Conservation (phyloP, 257 asterid genomes). For the Mitragyna speciosa region DNA sequence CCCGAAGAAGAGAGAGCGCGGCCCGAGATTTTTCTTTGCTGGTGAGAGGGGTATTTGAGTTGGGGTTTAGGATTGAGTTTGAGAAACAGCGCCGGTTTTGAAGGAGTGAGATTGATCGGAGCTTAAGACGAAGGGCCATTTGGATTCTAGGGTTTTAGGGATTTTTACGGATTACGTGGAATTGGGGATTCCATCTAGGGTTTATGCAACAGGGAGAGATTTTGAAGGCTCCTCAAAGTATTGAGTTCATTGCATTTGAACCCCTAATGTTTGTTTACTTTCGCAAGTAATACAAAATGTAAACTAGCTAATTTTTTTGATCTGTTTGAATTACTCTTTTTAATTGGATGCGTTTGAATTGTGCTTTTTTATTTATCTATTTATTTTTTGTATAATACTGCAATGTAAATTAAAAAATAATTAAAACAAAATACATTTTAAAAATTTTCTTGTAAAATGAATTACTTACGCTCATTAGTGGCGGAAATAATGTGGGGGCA, state of each 20-base stretch:
- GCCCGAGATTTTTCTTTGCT: slow-evolving; percentile 63
- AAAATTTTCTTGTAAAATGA: no score
- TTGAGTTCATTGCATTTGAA: background rate
- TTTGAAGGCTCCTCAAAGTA: background rate
- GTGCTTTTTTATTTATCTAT: no score
- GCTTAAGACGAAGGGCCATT: slow-evolving; percentile 59
- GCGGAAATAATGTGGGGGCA: no score
- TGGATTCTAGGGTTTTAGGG: slow-evolving; percentile 24
- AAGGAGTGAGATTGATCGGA: slow-evolving; percentile 34
- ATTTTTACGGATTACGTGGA: background rate
- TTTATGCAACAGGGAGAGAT: background rate
- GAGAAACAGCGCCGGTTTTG: slow-evolving; percentile 39
- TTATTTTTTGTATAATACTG: no score
- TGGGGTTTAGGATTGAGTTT: slow-evolving; percentile 42
- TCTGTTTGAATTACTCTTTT: no score
- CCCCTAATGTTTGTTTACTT: background rate
- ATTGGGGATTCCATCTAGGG: slow-evolving; percentile 6
- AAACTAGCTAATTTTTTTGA: no score
- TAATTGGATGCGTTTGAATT: no score
- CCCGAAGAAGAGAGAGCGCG: slow-evolving; percentile 60
- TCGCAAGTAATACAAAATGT: no score
- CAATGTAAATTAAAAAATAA: no score
- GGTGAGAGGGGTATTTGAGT: slow-evolving; percentile 38
- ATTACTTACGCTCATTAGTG: no score
- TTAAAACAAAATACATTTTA: no score